These are phyloP conservation scores for Diaporthe citriasiana DNA, from an alignment of 2,329 filamentous ascomycete genomes.

Conservation along the genomic window DNA sequence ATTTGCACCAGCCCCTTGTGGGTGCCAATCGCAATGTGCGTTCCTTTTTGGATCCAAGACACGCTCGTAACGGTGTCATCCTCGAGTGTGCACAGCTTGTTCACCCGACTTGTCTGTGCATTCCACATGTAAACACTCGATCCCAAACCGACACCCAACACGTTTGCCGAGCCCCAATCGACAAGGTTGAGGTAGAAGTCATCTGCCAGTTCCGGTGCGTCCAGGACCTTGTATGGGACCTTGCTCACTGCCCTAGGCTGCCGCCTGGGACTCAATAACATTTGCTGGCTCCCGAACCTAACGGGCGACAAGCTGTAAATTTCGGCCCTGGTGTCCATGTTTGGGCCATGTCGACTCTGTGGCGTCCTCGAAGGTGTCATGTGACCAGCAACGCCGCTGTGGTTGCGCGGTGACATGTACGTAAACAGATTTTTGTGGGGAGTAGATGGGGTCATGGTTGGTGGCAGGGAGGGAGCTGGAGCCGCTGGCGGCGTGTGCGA, in stretches of 20 bases:
- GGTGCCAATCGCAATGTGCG: slow-evolving; percentile 95
- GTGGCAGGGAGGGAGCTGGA: slow-evolving; percentile 74
- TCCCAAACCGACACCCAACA: slow-evolving; percentile 91
- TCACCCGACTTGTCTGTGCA: slow-evolving; percentile 89
- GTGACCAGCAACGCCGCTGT: slow-evolving; percentile 80
- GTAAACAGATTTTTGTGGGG: slow-evolving; percentile 98
- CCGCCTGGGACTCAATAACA: slow-evolving; percentile 90
- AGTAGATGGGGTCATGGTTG: slow-evolving; percentile 89
- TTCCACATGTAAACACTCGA: slow-evolving; percentile 99
- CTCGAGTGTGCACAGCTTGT: slow-evolving; percentile 91
- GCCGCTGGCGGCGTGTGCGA: slow-evolving; percentile 86
- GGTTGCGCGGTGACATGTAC: slow-evolving; percentile 83
- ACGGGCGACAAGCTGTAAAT: slow-evolving; percentile 97
- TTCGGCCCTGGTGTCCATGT: slow-evolving; percentile 90
- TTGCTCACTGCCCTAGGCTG: slow-evolving; percentile 93
- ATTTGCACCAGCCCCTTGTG: slow-evolving; percentile 96
- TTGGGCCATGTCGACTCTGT: slow-evolving; percentile 87
- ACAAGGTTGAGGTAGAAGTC: slow-evolving; percentile 98
- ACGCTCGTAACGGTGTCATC: slow-evolving; percentile 97
- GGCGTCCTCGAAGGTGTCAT: slow-evolving; percentile 91
- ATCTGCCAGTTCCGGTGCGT: slow-evolving; percentile 95
- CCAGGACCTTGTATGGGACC: slow-evolving; percentile 96
- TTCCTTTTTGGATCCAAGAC: slow-evolving; percentile 98
- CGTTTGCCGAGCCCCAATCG: slow-evolving; percentile 96
- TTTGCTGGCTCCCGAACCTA: slow-evolving; percentile 90